Percentiles rank a stretch among this genome's conserved stretches.
These are phyloP conservation scores for Raphidocelis subcapitata DNA, from an alignment of 139 green algal species.

Conservation along the genomic window DNA sequence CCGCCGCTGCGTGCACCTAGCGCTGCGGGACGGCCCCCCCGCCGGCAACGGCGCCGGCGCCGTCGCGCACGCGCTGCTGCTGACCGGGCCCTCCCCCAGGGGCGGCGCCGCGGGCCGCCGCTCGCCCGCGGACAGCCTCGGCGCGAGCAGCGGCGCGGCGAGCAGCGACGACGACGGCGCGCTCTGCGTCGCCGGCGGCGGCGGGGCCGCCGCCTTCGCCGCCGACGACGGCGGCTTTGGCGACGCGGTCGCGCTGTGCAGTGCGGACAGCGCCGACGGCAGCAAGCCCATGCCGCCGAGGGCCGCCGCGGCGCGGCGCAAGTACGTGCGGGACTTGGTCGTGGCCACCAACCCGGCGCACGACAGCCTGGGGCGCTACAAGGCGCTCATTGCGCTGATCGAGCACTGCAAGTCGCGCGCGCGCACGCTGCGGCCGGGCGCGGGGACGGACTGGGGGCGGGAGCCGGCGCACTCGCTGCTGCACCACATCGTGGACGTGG, in stretches of 20 bases:
- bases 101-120: neutral
- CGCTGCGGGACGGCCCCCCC: too few relatives aligned
- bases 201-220: neutral
- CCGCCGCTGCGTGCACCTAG: too few relatives aligned
- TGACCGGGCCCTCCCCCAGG: neutral
- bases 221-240: neutral
- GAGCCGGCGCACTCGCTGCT: conserved; percentile 1
- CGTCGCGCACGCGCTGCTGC: too few relatives aligned
- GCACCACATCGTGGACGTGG: conserved; percentile 23
- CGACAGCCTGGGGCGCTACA: conserved; percentile 26
- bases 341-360: conserved; percentile 3
- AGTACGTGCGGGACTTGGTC: conserved; percentile 13
- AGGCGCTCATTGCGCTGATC: conserved; percentile 25
- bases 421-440: neutral
- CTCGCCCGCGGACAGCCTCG: neutral
- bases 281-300: neutral
- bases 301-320: neutral
- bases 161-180: neutral
- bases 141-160: neutral
- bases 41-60: too few relatives aligned
- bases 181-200: neutral
- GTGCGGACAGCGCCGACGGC: neutral
- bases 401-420: conserved; percentile 13
- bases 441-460: neutral
- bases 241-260: neutral